phyloP scores from a whole-genome alignment of 1,139 yeast genomes.

The Ogataea hybrid region DNA sequence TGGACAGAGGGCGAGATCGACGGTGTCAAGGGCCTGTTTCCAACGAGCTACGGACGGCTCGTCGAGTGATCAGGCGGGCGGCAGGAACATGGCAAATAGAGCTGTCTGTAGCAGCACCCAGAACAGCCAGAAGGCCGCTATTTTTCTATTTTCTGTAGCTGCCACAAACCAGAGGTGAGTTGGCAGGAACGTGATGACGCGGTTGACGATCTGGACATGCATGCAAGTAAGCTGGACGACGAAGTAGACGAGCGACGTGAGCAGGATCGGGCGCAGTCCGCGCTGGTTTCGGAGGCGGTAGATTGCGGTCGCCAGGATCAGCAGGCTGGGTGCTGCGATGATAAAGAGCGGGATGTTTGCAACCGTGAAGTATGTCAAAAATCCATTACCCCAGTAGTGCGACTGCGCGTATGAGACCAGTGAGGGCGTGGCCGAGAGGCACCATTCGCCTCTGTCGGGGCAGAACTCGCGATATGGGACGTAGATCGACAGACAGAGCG shows the following conservation, averaged over 20 bases:
- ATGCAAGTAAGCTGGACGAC: slow-evolving; percentile 47
- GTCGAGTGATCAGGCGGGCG: slow-evolving; percentile 57
- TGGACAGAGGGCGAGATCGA: slow-evolving; percentile 93
- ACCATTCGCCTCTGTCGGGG: slow-evolving; percentile 79
- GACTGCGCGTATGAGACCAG: slow-evolving; percentile 74
- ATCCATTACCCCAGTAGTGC: slow-evolving; percentile 84
- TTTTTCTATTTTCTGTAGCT: slow-evolving; percentile 12
- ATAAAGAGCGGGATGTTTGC: slow-evolving; percentile 81
- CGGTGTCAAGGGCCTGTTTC: slow-evolving; percentile 75
- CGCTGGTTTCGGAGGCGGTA: slow-evolving; percentile 12
- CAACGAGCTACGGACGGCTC: slow-evolving; percentile 65
- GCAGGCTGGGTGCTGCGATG: slow-evolving; percentile 69
- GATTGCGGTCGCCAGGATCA: slow-evolving; percentile 34
- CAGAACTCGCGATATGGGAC: slow-evolving; percentile 62
- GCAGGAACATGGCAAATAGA: slow-evolving; percentile 64
- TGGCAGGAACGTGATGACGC: slow-evolving; percentile 78
- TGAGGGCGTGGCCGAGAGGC: slow-evolving; percentile 46
- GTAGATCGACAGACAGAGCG: slow-evolving; percentile 47
- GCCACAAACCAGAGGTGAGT: slow-evolving; percentile 69
- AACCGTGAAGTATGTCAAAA: slow-evolving; percentile 75
- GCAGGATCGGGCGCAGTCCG: slow-evolving; percentile 17
- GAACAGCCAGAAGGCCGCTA: slow-evolving; percentile 43
- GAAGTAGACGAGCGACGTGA: slow-evolving; percentile 43
- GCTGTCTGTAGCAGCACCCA: slow-evolving; percentile 62
- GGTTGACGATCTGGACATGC: slow-evolving; percentile 83